Evolutionary conservation across 1,139 yeast species (phyloP).

Genomic region (Candida sp.): DNA sequence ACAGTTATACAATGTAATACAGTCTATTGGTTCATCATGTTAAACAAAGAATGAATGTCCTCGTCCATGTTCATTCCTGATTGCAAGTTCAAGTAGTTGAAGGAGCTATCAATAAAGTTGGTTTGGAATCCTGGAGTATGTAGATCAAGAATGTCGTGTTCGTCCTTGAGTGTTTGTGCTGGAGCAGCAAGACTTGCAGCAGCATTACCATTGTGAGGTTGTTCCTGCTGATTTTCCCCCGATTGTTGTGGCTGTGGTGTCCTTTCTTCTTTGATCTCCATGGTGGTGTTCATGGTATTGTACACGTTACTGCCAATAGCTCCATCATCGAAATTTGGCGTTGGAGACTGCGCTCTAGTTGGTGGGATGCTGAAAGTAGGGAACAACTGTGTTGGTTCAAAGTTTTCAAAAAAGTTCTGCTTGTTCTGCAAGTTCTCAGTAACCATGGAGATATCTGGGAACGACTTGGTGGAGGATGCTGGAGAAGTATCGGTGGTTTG

Average conservation of each 20-base stretch:
- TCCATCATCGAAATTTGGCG: constrained; percentile 7
- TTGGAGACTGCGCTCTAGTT: constrained; percentile 43
- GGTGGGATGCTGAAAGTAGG: constrained; percentile 45
- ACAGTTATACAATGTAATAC: constrained; percentile 2
- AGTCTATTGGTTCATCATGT: constrained; percentile 19
- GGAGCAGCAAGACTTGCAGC: constrained; percentile 8
- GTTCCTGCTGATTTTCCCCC: neutral
- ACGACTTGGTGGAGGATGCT: constrained; percentile 40
- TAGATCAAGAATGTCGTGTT: constrained; percentile 17
- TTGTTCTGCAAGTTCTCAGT: constrained; percentile 48
- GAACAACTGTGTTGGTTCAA: constrained; percentile 54
- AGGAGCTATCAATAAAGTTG: constrained; percentile 50
- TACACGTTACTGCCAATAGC: constrained; percentile 20
- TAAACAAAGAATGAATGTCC: constrained; percentile 36
- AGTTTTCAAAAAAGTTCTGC: constrained; percentile 47
- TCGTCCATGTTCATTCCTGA: constrained; percentile 43
- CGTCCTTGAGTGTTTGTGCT: constrained; percentile 10
- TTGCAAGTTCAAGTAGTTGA: constrained; percentile 50
- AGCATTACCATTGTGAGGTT: neutral
- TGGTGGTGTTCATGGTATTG: constrained; percentile 7
- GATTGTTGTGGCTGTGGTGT: neutral
- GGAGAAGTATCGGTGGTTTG: constrained; percentile 36
- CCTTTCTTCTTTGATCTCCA: neutral
- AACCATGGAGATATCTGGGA: constrained; percentile 52
- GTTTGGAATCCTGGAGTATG: constrained; percentile 39